These are phyloP conservation scores for Paraurostyla sp. DNA, from an alignment of 73 alveolate species.

Conservation along the genomic window DNA sequence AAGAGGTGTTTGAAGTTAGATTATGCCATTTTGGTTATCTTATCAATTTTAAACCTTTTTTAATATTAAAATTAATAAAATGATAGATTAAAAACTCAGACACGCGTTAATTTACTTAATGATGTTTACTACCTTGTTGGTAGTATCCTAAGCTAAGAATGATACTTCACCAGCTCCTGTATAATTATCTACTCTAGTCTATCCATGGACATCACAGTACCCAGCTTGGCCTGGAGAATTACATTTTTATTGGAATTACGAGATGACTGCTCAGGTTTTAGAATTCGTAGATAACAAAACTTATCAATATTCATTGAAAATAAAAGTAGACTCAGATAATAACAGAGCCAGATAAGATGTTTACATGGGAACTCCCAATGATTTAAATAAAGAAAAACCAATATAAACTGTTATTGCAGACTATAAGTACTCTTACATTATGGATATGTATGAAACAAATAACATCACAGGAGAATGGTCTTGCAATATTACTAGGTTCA, in stretches of 20 bases:
- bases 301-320: neutral
- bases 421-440: constrained; percentile 2
- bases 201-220: too few relatives aligned
- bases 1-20: too few relatives aligned
- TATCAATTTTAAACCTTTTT: too few relatives aligned
- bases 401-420: constrained; percentile 14
- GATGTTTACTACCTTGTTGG: too few relatives aligned
- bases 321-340: constrained; percentile 14
- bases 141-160: too few relatives aligned
- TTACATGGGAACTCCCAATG: neutral
- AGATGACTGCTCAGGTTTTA: neutral
- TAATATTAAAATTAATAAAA: too few relatives aligned
- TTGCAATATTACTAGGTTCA: constrained; percentile 17
- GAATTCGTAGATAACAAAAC: neutral
- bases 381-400: neutral
- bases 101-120: too few relatives aligned
- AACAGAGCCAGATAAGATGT: constrained; percentile 20
- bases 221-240: constrained; percentile 52
- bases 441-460: neutral
- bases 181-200: too few relatives aligned
- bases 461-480: neutral
- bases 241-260: constrained; percentile 30
- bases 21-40: too few relatives aligned
- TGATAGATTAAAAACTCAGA: too few relatives aligned
- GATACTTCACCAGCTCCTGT: too few relatives aligned